Conservation (phyloP, 108 stramenopile species). For the Ochromonas danica region DNA sequence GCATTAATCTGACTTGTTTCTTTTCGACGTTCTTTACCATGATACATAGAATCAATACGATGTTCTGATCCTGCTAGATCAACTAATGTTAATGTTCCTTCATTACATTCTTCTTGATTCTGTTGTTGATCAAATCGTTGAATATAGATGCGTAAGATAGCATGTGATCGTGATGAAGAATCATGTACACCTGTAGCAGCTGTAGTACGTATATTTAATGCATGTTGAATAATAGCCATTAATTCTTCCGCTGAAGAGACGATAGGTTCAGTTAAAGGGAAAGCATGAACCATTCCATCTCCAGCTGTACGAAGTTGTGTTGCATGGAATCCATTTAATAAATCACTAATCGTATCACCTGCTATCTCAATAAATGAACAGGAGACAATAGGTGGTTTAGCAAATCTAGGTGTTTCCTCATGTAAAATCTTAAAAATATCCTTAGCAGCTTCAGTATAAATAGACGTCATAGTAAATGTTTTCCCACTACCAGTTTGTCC, state of each 20-base stretch:
- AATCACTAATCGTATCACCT: constrained; percentile 5
- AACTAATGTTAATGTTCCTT: constrained; percentile 38
- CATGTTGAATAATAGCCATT: constrained; percentile 33
- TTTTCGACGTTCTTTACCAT: constrained; percentile 41
- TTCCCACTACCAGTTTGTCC: constrained; percentile 37
- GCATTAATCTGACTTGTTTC: constrained; percentile 39
- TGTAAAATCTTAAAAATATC: constrained; percentile 21
- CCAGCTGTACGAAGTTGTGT: not conserved
- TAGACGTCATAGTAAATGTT: constrained; percentile 33
- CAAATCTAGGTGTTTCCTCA: not conserved
- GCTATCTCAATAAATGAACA: constrained; percentile 27
- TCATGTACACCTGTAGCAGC: constrained; percentile 36
- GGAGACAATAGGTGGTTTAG: constrained; percentile 11
- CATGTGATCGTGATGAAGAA: constrained; percentile 29
- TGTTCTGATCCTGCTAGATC: constrained; percentile 47
- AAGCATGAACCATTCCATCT: constrained; percentile 30
- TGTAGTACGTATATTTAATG: constrained; percentile 24
- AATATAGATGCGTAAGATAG: constrained; percentile 22
- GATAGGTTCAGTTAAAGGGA: not conserved
- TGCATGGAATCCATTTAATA: constrained; percentile 25
- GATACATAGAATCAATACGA: constrained; percentile 43
- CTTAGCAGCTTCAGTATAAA: constrained; percentile 8
- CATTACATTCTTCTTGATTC: not conserved
- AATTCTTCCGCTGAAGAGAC: constrained; percentile 31
- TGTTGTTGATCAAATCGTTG: not conserved